Evolutionary conservation across 306 rosid genomes (phyloP).

Genomic region (Acmispon strigosus): DNA sequence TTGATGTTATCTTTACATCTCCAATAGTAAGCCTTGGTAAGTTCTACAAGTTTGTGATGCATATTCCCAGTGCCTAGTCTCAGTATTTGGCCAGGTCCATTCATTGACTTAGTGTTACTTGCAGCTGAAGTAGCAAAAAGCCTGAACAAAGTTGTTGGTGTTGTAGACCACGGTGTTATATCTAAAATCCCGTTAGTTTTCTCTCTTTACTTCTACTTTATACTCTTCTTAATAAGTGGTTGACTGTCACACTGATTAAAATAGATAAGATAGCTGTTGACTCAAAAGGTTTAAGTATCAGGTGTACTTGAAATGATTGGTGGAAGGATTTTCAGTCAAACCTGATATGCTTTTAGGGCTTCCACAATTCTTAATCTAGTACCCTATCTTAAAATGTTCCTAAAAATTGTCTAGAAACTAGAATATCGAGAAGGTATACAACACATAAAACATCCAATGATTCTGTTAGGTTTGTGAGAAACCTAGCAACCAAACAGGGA

Average conservation of each 20-base stretch:
- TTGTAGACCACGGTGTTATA: conserved; percentile 67
- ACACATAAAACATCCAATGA: no score
- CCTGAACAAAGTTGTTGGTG: conserved; percentile 58
- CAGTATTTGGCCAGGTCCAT: background rate
- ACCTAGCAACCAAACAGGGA: no score
- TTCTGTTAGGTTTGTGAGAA: no score
- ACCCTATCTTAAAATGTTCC: no score
- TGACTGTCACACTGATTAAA: background rate
- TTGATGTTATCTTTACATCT: conserved; percentile 86
- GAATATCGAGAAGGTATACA: no score
- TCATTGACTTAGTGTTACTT: conserved; percentile 16
- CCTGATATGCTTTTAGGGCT: no score
- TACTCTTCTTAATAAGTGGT: background rate
- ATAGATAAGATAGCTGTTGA: background rate
- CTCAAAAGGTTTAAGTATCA: background rate
- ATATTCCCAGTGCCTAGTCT: conserved; percentile 12
- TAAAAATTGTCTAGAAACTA: no score
- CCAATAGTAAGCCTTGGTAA: conserved; percentile 70
- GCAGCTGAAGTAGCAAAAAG: conserved; percentile 65
- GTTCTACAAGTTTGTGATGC: conserved; percentile 5
- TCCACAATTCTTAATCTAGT: no score
- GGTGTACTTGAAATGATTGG: background rate
- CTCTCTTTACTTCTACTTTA: conserved; percentile 7
- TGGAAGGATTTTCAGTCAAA: no score
- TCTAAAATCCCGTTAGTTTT: conserved; percentile 73